Evolutionary conservation across 1,284 basidiomycete genomes (phyloP).

Genomic region (Sporisorium graminicola): DNA sequence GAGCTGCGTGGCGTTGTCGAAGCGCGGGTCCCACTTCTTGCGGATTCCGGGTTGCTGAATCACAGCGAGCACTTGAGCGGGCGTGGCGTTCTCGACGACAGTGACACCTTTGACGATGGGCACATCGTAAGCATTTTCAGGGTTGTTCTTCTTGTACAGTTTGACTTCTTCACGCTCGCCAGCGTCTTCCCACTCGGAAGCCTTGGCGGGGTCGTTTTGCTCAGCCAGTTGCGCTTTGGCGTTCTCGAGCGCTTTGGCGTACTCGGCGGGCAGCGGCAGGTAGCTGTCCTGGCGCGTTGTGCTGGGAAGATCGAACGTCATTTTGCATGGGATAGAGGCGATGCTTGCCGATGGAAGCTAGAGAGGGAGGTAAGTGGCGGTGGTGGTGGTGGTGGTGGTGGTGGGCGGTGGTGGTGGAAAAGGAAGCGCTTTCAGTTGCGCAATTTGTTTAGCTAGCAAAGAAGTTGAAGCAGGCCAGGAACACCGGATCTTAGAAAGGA

Average conservation of each 20-base stretch:
- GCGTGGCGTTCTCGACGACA: constrained; percentile 61
- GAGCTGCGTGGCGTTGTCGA: constrained; percentile 52
- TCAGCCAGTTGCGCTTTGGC: constrained; percentile 46
- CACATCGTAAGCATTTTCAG: constrained; percentile 55
- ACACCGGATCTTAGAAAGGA: neutral
- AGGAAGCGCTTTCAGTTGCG: too few species aligned
- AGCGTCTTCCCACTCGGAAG: constrained; percentile 59
- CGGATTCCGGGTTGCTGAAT: constrained; percentile 64
- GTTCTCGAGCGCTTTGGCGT: constrained; percentile 51
- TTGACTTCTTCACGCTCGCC: constrained; percentile 60
- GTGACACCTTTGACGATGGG: constrained; percentile 60
- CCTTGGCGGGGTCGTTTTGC: constrained; percentile 46
- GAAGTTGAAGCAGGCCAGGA: neutral
- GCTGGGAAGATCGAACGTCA: constrained; percentile 60
- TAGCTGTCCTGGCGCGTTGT: constrained; percentile 35
- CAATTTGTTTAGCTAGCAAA: neutral
- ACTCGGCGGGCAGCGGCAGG: constrained; percentile 45
- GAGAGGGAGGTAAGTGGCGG: neutral
- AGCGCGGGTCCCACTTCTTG: constrained; percentile 64
- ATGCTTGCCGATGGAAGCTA: neutral
- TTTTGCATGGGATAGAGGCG: constrained; percentile 10
- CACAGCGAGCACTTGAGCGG: constrained; percentile 55
- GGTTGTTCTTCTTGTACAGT: constrained; percentile 57
- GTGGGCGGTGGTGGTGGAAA: neutral
- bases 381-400: neutral